These are phyloP conservation scores for Nepenthes mirabilis DNA, from an alignment of 148 eudicot species.

Conservation along the genomic window DNA sequence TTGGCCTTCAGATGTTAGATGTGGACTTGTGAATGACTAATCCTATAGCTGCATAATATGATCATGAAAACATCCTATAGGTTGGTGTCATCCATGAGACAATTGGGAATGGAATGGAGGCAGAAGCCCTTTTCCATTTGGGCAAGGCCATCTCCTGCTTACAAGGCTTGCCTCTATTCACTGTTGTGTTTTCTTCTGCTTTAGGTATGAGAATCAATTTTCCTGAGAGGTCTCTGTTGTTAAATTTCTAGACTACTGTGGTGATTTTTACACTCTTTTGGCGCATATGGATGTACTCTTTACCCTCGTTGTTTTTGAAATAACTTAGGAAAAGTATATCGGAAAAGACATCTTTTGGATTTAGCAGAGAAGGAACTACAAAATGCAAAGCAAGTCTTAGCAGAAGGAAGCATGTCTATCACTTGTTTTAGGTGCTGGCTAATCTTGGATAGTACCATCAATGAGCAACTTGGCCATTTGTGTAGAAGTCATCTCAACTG, in stretches of 20 bases:
- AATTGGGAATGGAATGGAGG: conserved; percentile 75
- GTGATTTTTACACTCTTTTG: not conserved
- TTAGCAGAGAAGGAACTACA: conserved; percentile 49
- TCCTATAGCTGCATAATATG: not conserved
- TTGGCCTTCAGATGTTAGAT: conserved; percentile 1
- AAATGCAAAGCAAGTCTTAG: conserved; percentile 37
- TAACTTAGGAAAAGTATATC: conserved; percentile 56
- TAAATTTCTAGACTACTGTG: not conserved
- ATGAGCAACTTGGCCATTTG: conserved; percentile 55
- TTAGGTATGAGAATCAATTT: conserved; percentile 39
- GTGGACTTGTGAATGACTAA: not conserved
- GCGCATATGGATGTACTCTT: not conserved
- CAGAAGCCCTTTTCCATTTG: conserved; percentile 60
- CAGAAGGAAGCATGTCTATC: conserved; percentile 18
- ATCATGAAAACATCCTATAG: conserved; percentile 14
- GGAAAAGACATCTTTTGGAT: conserved; percentile 43
- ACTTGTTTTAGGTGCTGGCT: conserved; percentile 56
- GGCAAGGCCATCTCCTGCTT: conserved; percentile 58
- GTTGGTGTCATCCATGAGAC: conserved; percentile 66
- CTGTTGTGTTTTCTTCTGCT: conserved; percentile 43
- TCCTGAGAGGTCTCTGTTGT: not conserved
- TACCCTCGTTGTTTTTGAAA: conserved; percentile 6
- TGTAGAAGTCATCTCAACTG: conserved; percentile 20
- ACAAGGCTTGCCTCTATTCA: conserved; percentile 54
- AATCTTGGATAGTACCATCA: conserved; percentile 45